Evolutionary conservation across 345 rosid species (phyloP).

Genomic region (Pugionium cornutum): DNA sequence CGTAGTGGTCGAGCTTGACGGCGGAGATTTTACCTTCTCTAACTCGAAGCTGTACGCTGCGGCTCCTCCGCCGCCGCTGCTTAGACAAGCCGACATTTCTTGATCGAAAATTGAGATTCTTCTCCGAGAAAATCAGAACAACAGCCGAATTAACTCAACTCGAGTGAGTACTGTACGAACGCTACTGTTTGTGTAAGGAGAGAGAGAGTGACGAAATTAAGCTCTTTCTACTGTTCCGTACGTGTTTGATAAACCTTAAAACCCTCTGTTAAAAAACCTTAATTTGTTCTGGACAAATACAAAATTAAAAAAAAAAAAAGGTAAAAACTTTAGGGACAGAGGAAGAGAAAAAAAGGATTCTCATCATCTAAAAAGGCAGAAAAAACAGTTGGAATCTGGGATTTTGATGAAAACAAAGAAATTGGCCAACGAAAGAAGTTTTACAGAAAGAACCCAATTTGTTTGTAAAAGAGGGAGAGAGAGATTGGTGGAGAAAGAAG

Average conservation of each 20-base stretch:
- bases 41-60: constrained; percentile 63
- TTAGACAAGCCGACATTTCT: constrained; percentile 74
- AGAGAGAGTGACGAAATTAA: constrained; percentile 29
- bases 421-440: constrained; percentile 36
- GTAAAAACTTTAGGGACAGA: constrained; percentile 43
- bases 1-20: constrained; percentile 53
- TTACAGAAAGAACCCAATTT: constrained; percentile 29
- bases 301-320: constrained; percentile 33
- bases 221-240: no score
- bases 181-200: constrained; percentile 6
- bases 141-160: background rate
- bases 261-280: constrained; percentile 36
- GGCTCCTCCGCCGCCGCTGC: constrained; percentile 70
- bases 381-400: constrained; percentile 23
- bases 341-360: constrained; percentile 26
- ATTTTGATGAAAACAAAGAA: background rate
- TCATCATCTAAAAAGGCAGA: constrained; percentile 23
- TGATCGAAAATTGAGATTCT: background rate
- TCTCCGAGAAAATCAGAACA: background rate
- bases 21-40: constrained; percentile 64
- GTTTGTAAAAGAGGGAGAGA: constrained; percentile 3
- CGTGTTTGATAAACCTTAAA: constrained; percentile 46
- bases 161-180: background rate
- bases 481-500: constrained; percentile 36
- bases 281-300: background rate